Evolutionary conservation across 2,329 filamentous ascomycete genomes (phyloP).

Genomic region (Phoma sp.): DNA sequence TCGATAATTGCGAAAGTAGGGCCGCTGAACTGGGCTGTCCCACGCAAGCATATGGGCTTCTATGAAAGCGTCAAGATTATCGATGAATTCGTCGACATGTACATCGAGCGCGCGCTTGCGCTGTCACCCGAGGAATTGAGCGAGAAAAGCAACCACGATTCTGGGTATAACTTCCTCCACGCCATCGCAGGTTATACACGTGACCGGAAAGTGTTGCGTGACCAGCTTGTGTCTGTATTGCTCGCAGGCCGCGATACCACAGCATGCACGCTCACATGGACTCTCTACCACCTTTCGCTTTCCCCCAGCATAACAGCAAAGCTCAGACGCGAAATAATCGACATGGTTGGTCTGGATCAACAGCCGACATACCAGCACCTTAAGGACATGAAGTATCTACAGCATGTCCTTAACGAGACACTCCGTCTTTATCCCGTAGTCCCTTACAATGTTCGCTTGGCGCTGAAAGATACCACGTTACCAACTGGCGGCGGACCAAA

Average conservation of each 20-base stretch:
- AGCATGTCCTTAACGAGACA: constrained; percentile 45
- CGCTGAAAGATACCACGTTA: constrained; percentile 56
- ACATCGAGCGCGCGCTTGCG: constrained; percentile 74
- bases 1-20: constrained; percentile 68
- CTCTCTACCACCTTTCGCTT: constrained; percentile 79
- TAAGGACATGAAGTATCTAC: constrained; percentile 82
- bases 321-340: constrained; percentile 74
- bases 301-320: constrained; percentile 70
- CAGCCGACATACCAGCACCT: constrained; percentile 75
- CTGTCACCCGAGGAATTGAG: constrained; percentile 75
- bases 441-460: constrained; percentile 57
- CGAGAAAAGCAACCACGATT: constrained; percentile 72
- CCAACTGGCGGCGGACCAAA: constrained; percentile 56
- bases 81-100: constrained; percentile 77
- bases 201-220: constrained; percentile 70
- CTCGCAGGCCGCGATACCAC: constrained; percentile 90
- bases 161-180: constrained; percentile 83
- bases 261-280: constrained; percentile 79
- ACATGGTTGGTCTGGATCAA: constrained; percentile 66
- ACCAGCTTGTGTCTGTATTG: constrained; percentile 76
- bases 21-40: constrained; percentile 67
- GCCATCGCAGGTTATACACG: constrained; percentile 82
- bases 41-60: constrained; percentile 66
- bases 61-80: constrained; percentile 69
- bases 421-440: constrained; percentile 58